Conservation (phyloP, 148 eudicot genomes). For the Diospyros kaki region DNA sequence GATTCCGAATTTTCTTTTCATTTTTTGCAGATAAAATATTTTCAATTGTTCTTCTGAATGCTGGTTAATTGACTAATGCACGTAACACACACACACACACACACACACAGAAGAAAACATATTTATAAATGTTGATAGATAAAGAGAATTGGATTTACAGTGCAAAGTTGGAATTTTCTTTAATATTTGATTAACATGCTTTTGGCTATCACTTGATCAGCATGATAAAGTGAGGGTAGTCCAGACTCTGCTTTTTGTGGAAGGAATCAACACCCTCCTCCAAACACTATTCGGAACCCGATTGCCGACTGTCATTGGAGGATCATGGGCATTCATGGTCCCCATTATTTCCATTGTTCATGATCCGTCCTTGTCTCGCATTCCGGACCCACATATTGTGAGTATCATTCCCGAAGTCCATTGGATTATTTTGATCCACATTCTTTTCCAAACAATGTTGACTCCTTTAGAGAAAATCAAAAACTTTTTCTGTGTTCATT, state of each 20-base stretch:
- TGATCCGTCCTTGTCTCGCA: slow-evolving; percentile 46
- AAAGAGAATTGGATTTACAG: too few relatives aligned
- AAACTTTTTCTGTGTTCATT: too few relatives aligned
- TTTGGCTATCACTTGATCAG: slow-evolving; percentile 25
- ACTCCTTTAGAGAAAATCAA: background rate
- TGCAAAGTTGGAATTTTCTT: too few relatives aligned
- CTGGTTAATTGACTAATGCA: too few relatives aligned
- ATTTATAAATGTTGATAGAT: too few relatives aligned
- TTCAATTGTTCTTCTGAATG: too few relatives aligned
- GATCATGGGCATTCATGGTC: slow-evolving; percentile 91
- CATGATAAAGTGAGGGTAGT: slow-evolving; percentile 92
- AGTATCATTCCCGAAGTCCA: slow-evolving; percentile 9
- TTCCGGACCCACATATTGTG: slow-evolving; percentile 54
- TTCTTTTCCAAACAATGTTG: background rate
- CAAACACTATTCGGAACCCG: slow-evolving; percentile 93
- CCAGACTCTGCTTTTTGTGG: slow-evolving; percentile 89
- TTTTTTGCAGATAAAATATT: too few relatives aligned
- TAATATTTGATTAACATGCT: too few relatives aligned
- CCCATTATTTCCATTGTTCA: slow-evolving; percentile 88
- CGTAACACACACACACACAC: too few relatives aligned
- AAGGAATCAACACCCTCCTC: slow-evolving; percentile 82
- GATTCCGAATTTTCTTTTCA: too few relatives aligned
- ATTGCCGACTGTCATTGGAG: slow-evolving; percentile 85
- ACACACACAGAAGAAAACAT: too few relatives aligned
- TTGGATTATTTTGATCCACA: background rate